Conservation (phyloP, 1,284 basidiomycete genomes). For the Cryptococcus neoformans region DNA sequence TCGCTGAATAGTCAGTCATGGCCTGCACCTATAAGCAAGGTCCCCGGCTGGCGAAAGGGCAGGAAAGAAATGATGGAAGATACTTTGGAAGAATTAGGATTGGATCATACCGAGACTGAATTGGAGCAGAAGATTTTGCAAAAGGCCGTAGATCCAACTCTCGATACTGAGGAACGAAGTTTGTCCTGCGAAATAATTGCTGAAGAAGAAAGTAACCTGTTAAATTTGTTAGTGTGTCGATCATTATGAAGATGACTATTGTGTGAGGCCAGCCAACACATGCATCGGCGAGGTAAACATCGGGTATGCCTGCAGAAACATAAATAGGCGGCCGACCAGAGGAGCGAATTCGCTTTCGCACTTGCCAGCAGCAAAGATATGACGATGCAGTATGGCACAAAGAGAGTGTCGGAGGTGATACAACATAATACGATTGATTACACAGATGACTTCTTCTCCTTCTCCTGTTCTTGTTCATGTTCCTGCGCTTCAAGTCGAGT, state of each 20-base stretch:
- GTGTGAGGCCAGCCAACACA: background rate
- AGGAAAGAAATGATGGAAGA: conserved; percentile 37
- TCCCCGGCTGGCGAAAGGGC: conserved; percentile 31
- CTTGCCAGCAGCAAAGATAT: too few species aligned
- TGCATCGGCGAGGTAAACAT: background rate
- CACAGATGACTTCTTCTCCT: background rate
- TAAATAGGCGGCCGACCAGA: too few species aligned
- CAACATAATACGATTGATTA: background rate
- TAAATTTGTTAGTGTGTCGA: background rate
- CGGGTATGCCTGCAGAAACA: background rate
- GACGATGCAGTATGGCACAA: too few species aligned
- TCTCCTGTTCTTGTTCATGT: conserved; percentile 30
- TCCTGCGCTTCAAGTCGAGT: conserved; percentile 48
- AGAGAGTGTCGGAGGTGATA: too few species aligned
- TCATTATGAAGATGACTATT: background rate
- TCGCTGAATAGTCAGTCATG: conserved; percentile 13
- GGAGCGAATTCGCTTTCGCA: too few species aligned
- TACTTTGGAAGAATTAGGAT: conserved; percentile 23
- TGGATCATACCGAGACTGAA: background rate
- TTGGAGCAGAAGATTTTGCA: conserved; percentile 1
- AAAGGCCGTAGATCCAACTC: background rate
- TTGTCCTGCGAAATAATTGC: background rate
- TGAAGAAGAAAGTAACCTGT: background rate
- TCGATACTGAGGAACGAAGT: background rate
- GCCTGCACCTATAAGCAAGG: conserved; percentile 19